Evolutionary conservation across 169 alveolate genomes (phyloP).

Genomic region (Plasmodium yoelii): DNA sequence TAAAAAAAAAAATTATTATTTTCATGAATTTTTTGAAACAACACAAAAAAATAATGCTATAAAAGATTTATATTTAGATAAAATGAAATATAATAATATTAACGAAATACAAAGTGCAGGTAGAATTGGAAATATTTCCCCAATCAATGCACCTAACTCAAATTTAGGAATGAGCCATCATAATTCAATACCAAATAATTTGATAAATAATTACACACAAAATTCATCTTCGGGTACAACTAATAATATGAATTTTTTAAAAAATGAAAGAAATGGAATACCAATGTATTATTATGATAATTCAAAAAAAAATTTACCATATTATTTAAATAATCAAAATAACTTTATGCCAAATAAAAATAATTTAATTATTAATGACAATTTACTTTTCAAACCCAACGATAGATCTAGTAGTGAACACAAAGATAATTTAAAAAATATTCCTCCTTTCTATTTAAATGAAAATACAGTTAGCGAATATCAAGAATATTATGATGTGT

Average conservation of each 20-base stretch:
- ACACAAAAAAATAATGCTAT: constrained; percentile 30
- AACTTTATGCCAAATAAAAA: background rate
- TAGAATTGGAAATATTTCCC: background rate
- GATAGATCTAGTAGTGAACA: background rate
- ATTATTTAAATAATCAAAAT: background rate
- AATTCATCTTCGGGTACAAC: background rate
- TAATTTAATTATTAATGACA: background rate
- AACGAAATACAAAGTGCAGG: background rate
- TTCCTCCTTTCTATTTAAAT: constrained; percentile 71
- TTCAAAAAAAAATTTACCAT: background rate
- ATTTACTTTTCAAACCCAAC: background rate
- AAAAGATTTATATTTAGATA: constrained; percentile 41
- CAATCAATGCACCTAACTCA: background rate
- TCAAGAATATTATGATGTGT: constrained; percentile 52
- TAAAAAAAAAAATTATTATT: constrained; percentile 60
- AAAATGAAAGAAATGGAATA: background rate
- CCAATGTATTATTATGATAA: background rate
- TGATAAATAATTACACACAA: background rate
- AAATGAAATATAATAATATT: background rate
- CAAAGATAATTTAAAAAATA: constrained; percentile 17
- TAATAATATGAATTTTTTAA: background rate
- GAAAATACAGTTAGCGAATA: constrained; percentile 74
- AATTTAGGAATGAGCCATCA: background rate
- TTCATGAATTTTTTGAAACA: constrained; percentile 58
- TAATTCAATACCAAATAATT: background rate